Evolutionary conservation across 805 yeast species (phyloP), one percentile per base, ranked within the genome.

Genomic region (Candida coleopterorum): DNA sequence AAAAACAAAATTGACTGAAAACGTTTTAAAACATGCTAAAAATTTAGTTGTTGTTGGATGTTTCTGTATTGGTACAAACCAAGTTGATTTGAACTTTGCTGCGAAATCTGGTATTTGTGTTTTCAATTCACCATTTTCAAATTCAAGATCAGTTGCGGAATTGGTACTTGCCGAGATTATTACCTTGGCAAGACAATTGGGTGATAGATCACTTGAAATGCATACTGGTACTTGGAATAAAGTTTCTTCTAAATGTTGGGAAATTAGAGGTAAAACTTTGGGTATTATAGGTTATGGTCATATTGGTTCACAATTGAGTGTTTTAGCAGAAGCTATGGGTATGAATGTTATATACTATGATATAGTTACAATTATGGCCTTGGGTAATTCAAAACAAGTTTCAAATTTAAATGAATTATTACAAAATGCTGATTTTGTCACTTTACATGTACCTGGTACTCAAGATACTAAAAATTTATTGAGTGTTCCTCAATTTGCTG

Each of bases 61-160:
- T 71, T 93, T 93, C 84, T 93, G 98, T 75, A 93, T 93, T 50
- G 98, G 98, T 55, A 93, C 97, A 43, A 93, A 93, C 70, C 98
- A 93, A 70, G 98, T 93, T 38, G 94, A 93, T 61, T 74, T 89
- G 46, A 85, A 85, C 49, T 85, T 59, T 52, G 98, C 98, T 39
- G 96, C 97, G 46, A 77, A 81, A 54, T 75, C 77, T 34, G 98
- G 98, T 68, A 77, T 90, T 60, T 89, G 97, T 32, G 98, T 93
- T 17, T 93, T 93, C 81, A 87, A 88, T 75, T 89, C 98, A 23
- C 98, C 98, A 35, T 93, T 93, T 71, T 88, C 97, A 48, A 93
- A 93, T 74, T 90, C 97, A 25, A 82, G 98, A 70, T 88, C 97
- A 2, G 98, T 93, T 29, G 98, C 98, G 42, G 98, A 93, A 70